phyloP scores from a whole-genome alignment of 495 filamentous ascomycete species.

The Margaritispora aquatica region DNA sequence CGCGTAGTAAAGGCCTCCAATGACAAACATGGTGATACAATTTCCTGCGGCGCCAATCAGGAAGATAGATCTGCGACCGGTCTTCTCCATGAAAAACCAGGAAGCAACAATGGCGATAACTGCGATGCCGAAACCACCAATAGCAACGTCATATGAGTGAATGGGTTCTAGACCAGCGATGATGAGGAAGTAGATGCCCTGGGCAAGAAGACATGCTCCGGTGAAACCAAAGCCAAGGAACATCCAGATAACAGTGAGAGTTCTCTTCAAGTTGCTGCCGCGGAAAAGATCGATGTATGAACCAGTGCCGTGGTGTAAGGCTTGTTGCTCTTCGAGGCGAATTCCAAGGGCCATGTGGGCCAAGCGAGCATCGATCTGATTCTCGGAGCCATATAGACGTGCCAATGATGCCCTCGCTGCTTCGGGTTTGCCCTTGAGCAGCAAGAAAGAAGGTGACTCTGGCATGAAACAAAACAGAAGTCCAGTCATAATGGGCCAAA shows the following conservation, averaged over 20 bases:
- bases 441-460: conserved; percentile 25
- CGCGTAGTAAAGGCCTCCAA: conserved; percentile 12
- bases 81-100: conserved; percentile 18
- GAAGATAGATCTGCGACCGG: conserved; percentile 11
- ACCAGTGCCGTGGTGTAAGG: conserved; percentile 12
- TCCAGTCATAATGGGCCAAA: conserved; percentile 42
- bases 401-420: background rate
- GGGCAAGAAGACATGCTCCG: conserved; percentile 22
- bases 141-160: conserved; percentile 38
- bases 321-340: conserved; percentile 21
- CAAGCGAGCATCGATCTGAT: conserved; percentile 8
- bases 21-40: conserved; percentile 3
- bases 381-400: conserved; percentile 3
- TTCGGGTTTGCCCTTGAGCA: conserved; percentile 3
- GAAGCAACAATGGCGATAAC: conserved; percentile 32
- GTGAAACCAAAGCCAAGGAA: conserved; percentile 21
- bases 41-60: conserved; percentile 4
- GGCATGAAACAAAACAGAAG: conserved; percentile 36
- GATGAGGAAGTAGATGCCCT: conserved; percentile 27
- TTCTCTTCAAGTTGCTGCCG: conserved; percentile 24
- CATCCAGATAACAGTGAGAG: conserved; percentile 24
- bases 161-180: conserved; percentile 29
- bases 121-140: conserved; percentile 26
- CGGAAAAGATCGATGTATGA: conserved; percentile 23
- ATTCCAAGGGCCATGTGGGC: conserved; percentile 16